Conservation (phyloP, 495 filamentous ascomycete species). For the Penicillium canariense region DNA sequence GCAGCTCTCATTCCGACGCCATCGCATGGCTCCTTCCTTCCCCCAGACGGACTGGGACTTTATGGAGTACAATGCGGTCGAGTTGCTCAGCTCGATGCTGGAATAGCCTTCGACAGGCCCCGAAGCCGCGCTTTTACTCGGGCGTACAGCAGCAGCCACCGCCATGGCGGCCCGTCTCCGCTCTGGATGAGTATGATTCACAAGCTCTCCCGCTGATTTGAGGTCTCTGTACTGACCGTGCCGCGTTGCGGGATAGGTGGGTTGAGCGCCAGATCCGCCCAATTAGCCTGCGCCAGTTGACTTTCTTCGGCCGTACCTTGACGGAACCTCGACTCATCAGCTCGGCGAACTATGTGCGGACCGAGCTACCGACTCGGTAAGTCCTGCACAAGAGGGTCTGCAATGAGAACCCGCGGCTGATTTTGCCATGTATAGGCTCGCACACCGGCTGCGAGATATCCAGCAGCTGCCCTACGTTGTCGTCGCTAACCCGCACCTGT, state of each 20-base stretch:
- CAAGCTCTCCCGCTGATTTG: not conserved
- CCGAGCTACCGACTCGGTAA: constrained; percentile 87
- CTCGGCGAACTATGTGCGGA: constrained; percentile 96
- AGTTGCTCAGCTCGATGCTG: constrained; percentile 36
- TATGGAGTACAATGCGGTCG: constrained; percentile 37
- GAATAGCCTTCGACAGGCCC: constrained; percentile 22
- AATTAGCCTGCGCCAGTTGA: constrained; percentile 87
- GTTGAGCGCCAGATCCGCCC: constrained; percentile 80
- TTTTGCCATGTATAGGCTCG: constrained; percentile 56
- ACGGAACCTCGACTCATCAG: constrained; percentile 86
- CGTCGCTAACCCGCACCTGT: constrained; percentile 90
- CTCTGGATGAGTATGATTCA: constrained; percentile 75
- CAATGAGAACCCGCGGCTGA: too few relatives aligned
- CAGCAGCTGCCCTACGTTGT: constrained; percentile 95
- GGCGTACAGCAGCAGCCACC: constrained; percentile 41
- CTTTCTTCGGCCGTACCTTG: constrained; percentile 88
- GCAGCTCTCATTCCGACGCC: constrained; percentile 3
- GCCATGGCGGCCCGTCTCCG: constrained; percentile 76
- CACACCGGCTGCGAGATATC: constrained; percentile 95
- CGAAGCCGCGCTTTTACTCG: constrained; percentile 27
- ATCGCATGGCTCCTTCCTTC: constrained; percentile 2
- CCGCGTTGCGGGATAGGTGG: constrained; percentile 57
- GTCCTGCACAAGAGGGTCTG: constrained; percentile 13
- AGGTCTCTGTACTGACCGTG: not conserved
- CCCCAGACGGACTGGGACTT: constrained; percentile 12